phyloP scores from a whole-genome alignment of 305 asterid genomes.

The Fraxinus albicans region DNA sequence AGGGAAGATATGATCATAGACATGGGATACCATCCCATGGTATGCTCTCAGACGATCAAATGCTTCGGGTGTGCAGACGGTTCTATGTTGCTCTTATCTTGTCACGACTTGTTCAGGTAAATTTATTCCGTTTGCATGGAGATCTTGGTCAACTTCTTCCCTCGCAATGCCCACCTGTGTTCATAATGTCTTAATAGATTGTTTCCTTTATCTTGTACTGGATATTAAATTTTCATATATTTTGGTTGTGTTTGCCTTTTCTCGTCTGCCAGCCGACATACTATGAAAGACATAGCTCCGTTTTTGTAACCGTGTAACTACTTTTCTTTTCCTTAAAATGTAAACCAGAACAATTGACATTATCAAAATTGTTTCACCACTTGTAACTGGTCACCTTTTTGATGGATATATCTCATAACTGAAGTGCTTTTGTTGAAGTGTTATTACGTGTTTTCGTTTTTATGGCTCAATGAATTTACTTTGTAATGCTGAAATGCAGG shows the following conservation, averaged over 20 bases:
- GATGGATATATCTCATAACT: background rate
- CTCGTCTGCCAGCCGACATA: background rate
- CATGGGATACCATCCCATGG: conserved; percentile 42
- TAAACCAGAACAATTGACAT: conserved; percentile 3
- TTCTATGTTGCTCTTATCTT: conserved; percentile 91
- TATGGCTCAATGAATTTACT: conserved; percentile 18
- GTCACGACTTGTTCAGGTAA: conserved; percentile 96
- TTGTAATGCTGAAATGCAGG: conserved; percentile 54
- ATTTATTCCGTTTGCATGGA: background rate
- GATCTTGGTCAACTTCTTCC: conserved; percentile 3
- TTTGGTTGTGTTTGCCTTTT: background rate
- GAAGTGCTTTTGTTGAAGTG: conserved; percentile 13
- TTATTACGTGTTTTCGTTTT: conserved; percentile 16
- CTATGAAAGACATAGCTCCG: background rate
- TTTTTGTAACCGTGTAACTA: background rate
- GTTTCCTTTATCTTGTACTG: conserved; percentile 5
- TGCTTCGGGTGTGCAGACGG: conserved; percentile 85
- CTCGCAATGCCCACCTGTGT: background rate
- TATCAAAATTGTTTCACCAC: conserved; percentile 14
- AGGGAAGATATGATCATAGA: conserved; percentile 44
- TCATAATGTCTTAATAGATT: conserved; percentile 13
- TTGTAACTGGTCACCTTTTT: conserved; percentile 1
- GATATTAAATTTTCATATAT: background rate
- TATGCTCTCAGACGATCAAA: conserved; percentile 71
- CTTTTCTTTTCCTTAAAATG: conserved; percentile 1